Evolutionary conservation across 2,329 filamentous ascomycete species (phyloP).

Genomic region (Ascochyta viciae-villosae): DNA sequence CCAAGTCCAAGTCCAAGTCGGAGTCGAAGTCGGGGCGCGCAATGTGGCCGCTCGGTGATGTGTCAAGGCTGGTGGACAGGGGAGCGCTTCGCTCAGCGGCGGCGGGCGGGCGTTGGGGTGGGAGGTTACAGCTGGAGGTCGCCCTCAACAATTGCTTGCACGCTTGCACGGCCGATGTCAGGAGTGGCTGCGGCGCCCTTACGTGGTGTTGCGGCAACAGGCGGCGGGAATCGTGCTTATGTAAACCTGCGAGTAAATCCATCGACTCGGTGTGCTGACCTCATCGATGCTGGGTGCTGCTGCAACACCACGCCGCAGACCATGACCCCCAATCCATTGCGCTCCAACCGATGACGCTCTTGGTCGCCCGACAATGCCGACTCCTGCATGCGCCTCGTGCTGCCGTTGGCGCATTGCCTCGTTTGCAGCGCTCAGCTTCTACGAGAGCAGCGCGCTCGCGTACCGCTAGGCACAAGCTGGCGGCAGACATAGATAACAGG

Average conservation of each 20-base stretch:
- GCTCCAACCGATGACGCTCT: conserved; percentile 38
- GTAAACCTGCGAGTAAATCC: background rate
- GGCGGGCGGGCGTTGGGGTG: background rate
- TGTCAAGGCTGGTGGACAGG: conserved; percentile 17
- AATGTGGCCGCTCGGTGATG: conserved; percentile 40
- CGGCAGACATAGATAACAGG: background rate
- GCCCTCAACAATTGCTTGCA: conserved; percentile 16
- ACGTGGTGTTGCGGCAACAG: conserved; percentile 13
- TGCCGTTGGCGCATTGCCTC: conserved; percentile 9
- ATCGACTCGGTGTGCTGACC: conserved; percentile 7
- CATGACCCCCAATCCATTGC: conserved; percentile 35
- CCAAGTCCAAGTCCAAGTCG: too few species aligned
- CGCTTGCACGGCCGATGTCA: conserved; percentile 24
- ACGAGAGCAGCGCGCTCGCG: conserved; percentile 18
- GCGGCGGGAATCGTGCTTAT: conserved; percentile 3
- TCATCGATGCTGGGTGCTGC: conserved; percentile 7
- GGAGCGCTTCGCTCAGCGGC: conserved; percentile 1
- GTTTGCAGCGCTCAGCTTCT: conserved; percentile 2
- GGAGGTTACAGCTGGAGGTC: conserved; percentile 5
- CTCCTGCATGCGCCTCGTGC: conserved; percentile 26
- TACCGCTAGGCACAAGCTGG: background rate
- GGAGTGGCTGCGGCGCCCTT: conserved; percentile 25
- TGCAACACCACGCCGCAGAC: conserved; percentile 7
- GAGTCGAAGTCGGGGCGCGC: conserved; percentile 20
- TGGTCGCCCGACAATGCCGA: conserved; percentile 39